These are phyloP conservation scores for Fusarium odoratissimum DNA, from an alignment of 2,329 filamentous ascomycete genomes.

Conservation along the genomic window DNA sequence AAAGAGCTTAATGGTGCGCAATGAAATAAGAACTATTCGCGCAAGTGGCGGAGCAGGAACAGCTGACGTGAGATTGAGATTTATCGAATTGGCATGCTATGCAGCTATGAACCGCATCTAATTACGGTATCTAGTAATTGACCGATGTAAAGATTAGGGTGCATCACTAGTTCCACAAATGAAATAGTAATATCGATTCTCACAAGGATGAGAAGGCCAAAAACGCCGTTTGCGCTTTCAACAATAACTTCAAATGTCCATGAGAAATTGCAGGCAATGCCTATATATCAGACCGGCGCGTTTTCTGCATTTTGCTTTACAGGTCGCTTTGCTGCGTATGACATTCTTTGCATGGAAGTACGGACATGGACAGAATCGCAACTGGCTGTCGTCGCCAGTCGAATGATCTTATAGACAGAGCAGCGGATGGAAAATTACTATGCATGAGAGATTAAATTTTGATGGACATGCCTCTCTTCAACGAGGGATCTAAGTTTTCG, in stretches of 20 bases:
- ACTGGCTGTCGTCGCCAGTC: rapidly evolving
- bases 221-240: no score
- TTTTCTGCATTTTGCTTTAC: rapidly evolving
- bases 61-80: slow-evolving; percentile 8
- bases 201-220: neutral
- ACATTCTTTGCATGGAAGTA: no score
- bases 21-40: neutral
- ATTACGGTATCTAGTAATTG: neutral
- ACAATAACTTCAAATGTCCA: no score
- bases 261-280: no score
- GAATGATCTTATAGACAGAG: neutral
- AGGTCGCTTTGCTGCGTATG: neutral
- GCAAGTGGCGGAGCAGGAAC: neutral
- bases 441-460: neutral
- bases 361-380: no score
- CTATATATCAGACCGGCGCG: rapidly evolving
- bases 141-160: neutral
- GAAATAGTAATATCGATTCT: no score
- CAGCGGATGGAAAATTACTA: no score
- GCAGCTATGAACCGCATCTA: no score
- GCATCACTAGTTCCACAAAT: neutral
- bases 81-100: neutral
- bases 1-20: neutral
- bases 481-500: rapidly evolving
- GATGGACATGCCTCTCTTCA: no score